Percentiles rank a stretch among this genome's conserved stretches.
phyloP scores from a whole-genome alignment of 23 red algal species.

The Gracilariopsis chorda region DNA sequence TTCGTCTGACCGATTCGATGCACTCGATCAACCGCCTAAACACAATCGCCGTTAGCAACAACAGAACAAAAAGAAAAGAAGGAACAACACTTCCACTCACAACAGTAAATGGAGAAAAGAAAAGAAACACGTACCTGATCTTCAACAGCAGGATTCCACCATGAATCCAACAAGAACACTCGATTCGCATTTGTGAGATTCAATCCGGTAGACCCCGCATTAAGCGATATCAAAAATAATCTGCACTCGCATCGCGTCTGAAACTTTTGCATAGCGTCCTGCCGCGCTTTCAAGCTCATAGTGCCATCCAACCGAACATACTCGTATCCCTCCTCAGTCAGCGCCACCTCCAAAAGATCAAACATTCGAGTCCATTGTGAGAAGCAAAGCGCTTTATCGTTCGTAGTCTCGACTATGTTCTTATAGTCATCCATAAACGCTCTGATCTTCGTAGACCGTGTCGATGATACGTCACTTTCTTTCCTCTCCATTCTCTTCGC shows the following conservation, averaged over 20 bases:
- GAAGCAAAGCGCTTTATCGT: conserved; percentile 78
- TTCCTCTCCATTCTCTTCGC: background rate
- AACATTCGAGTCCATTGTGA: conserved; percentile 90
- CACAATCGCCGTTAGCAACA: background rate
- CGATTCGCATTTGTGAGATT: conserved; percentile 87
- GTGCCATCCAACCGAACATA: conserved; percentile 62
- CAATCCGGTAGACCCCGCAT: conserved; percentile 74
- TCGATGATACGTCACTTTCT: background rate
- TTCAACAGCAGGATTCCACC: conserved; percentile 93
- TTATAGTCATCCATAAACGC: conserved; percentile 5
- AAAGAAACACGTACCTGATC: conserved; percentile 39
- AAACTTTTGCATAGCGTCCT: conserved; percentile 29
- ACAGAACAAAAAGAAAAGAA: background rate
- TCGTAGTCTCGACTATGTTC: background rate
- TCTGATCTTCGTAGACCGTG: conserved; percentile 43
- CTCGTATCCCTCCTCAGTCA: conserved; percentile 15
- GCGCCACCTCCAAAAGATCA: conserved; percentile 68
- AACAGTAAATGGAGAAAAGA: background rate
- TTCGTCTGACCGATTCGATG: conserved; percentile 74
- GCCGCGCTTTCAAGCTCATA: conserved; percentile 34
- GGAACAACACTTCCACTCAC: background rate
- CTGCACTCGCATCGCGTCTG: conserved; percentile 2
- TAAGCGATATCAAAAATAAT: conserved; percentile 73
- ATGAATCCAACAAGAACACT: conserved; percentile 85
- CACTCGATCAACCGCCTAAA: conserved; percentile 78